Evolutionary conservation across 2,329 filamentous ascomycete genomes (phyloP).

Genomic region (Clonostachys sp.): DNA sequence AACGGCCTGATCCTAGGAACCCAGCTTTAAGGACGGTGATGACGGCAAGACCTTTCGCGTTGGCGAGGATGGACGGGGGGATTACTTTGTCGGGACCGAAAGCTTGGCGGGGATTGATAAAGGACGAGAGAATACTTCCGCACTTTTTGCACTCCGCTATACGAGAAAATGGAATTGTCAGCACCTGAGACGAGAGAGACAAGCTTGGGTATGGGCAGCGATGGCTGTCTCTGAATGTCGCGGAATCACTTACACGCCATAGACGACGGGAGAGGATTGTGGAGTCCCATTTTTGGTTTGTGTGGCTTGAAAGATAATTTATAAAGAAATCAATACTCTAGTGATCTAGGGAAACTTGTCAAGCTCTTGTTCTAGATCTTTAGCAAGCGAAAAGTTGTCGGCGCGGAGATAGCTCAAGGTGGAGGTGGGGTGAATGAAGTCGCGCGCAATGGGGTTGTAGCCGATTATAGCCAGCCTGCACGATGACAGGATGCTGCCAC

Average conservation of each 20-base stretch:
- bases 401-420: too few relatives aligned
- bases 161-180: conserved; percentile 1
- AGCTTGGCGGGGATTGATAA: conserved; percentile 87
- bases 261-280: conserved; percentile 63
- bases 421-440: too few relatives aligned
- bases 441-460: too few relatives aligned
- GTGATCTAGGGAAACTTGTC: too few relatives aligned
- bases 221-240: neutral
- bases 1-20: conserved; percentile 77
- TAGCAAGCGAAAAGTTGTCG: too few relatives aligned
- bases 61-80: conserved; percentile 80
- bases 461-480: neutral
- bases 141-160: conserved; percentile 96
- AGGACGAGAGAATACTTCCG: conserved; percentile 90
- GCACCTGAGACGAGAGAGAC: neutral
- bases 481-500: neutral
- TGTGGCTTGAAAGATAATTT: too few relatives aligned
- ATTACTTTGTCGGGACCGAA: conserved; percentile 98
- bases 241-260: conserved; percentile 56
- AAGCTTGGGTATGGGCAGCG: too few relatives aligned
- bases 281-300: conserved; percentile 49
- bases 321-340: too few relatives aligned
- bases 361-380: too few relatives aligned
- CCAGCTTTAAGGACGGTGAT: conserved; percentile 85
- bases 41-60: conserved; percentile 87